Evolutionary conservation across 345 rosid genomes (phyloP), one percentile per base, ranked within the genome.

Genomic region (Melaleuca alternifolia): DNA sequence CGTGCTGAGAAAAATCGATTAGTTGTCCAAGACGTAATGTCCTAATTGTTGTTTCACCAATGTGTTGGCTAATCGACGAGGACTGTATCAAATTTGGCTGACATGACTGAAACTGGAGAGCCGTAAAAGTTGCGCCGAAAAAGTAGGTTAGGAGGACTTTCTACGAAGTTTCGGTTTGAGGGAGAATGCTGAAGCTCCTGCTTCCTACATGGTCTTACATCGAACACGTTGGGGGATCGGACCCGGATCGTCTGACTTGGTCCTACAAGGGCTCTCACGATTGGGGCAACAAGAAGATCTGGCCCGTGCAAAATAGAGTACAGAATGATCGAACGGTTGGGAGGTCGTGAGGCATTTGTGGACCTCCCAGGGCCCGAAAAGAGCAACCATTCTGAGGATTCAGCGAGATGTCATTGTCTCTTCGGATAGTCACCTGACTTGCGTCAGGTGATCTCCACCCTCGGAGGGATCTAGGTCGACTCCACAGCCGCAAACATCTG

Each of bases 1-100:
- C 18, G 48, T 1, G 48, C 48, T 6, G 26, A 37, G 18, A 10
- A 18, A 11, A 71, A 9, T 71, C 7, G 24, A 71, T 33, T 10
- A 12, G 1, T 1, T 1, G 26, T 0, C 5, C 13, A 1, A 37
- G 76, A 1, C 5, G 9, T 14, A 18, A 62, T 10, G 24, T 71
- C 48, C 48, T 65, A 71, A 33, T 16, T 37, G 79, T 18, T 71
- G 79, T 18, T 71, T 37, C 37, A 71, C 46, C 48, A 37, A 2
- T 18, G 79, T 18, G 79, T 37, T 18, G 24, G 48, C 20, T 37
- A 37, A 54, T 24, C 10, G n/a, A 23, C 11, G 59, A 54, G 79
- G 48, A 41, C 24, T 0, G 24, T n/a, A n/a, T 5, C 12, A 5
- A 33, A 12, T 65, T 16, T 2, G 1, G 48, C 15, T 30, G 44